Conservation (phyloP, 495 filamentous ascomycete species). For the Penicillium roqueforti region DNA sequence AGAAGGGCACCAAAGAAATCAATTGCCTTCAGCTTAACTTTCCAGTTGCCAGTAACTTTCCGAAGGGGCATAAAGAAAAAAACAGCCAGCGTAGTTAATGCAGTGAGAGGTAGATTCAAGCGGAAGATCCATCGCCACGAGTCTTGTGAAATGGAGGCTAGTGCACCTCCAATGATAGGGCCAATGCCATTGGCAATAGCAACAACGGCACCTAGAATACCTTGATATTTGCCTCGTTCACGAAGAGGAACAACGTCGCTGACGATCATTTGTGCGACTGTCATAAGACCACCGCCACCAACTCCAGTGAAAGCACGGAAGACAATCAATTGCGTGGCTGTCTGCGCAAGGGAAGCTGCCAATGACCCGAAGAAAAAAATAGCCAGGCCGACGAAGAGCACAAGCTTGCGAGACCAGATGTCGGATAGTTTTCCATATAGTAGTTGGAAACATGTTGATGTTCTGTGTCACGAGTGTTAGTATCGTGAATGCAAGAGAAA, state of each 20-base stretch:
- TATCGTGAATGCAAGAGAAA: neutral
- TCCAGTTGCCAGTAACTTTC: conserved; percentile 49
- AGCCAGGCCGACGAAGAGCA: conserved; percentile 47
- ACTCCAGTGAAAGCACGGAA: conserved; percentile 54
- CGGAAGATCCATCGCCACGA: conserved; percentile 58
- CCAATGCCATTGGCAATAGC: conserved; percentile 53
- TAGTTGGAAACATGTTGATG: conserved; percentile 55
- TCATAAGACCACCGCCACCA: conserved; percentile 55
- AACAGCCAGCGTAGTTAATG: conserved; percentile 42
- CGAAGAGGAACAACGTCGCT: conserved; percentile 53
- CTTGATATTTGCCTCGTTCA: conserved; percentile 56
- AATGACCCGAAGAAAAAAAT: conserved; percentile 55
- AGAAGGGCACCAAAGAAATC: conserved; percentile 44
- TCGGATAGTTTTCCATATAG: conserved; percentile 54
- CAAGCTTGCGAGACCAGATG: conserved; percentile 54
- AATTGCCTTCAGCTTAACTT: conserved; percentile 44
- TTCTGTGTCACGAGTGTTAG: conserved; percentile 18
- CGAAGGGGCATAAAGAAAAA: conserved; percentile 51
- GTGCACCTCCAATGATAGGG: conserved; percentile 50
- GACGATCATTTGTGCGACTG: conserved; percentile 51
- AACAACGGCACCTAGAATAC: conserved; percentile 52
- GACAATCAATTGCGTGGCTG: conserved; percentile 49
- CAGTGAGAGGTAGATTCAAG: conserved; percentile 46
- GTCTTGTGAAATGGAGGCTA: conserved; percentile 37
- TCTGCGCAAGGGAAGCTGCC: conserved; percentile 48